Base-by-base conservation (phyloP, 306 rosid species). In the Abrus pulchellus region DNA sequence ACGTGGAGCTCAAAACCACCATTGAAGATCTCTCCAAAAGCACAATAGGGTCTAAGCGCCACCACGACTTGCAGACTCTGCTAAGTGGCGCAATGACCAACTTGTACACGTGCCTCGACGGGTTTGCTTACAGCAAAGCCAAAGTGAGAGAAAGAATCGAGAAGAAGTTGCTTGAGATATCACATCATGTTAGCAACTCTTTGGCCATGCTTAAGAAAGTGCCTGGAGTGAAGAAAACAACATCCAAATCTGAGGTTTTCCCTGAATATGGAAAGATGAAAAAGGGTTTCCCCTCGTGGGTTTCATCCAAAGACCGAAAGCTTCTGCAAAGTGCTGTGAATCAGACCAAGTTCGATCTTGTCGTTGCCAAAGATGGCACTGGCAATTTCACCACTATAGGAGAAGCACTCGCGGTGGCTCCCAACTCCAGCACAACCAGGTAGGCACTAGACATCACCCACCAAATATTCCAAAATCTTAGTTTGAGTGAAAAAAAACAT, bases 81-180 rank as follows among this genome's bases (percentile, higher is more conserved):
- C 74, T 94, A 1, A 94, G 98, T 65, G 97, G 86, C 1, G 95
- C 98, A 20, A 89, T 94, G 90, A 94, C 98, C 8, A 94, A 94
- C 82, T 84, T 92, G 68, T 83, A 82, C 88, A 94, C 98, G 30
- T 92, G 97, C n/a, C 91, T 92, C 1, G 97, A 94, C 30, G 97
- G 97, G 3, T 87, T 94, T n/a, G 77, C 80, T 0, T 52, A 77
- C 41, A 75, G 84, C 61, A 64, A 74, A 28, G 85, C 71, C 3
- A 74, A 79, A 3, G 88, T 89, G 49, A 88, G 86, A 50, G 32
- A 29, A 0, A 34, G 4, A 28, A 74, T 94, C 8, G 62, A 89
- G 69, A 9, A 82, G 29, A 79, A 68, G 43, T 13, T 92, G 83
- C 4, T 52, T 10, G 55, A 73, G 27, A 90, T 90, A 59, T 80